phyloP scores from a whole-genome alignment of 2,329 filamentous ascomycete species.

The Curvularia spicifera region DNA sequence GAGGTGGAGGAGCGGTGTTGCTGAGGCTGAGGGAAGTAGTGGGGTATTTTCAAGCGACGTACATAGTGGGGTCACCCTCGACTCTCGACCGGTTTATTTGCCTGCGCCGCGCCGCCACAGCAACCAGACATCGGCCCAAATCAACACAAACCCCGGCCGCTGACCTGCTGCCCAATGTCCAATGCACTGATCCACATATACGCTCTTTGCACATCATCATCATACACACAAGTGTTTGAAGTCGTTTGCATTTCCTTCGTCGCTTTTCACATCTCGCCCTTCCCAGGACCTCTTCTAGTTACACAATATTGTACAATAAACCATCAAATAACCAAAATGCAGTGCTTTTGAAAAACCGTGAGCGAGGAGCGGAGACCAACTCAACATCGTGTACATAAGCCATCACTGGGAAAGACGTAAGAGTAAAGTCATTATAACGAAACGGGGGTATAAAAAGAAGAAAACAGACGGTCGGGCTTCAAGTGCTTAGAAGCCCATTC shows the following conservation, averaged over 20 bases:
- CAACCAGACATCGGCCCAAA: slow-evolving; percentile 21
- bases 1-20: slow-evolving; percentile 32
- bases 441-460: slow-evolving; percentile 40
- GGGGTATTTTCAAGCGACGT: slow-evolving; percentile 28
- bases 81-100: slow-evolving; percentile 23
- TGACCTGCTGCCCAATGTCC: slow-evolving; percentile 1
- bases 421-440: slow-evolving; percentile 45
- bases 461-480: slow-evolving; percentile 29
- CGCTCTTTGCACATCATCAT: not conserved
- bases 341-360: slow-evolving; percentile 47
- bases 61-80: slow-evolving; percentile 30
- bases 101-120: slow-evolving; percentile 29
- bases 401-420: slow-evolving; percentile 40
- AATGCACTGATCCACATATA: slow-evolving; percentile 8
- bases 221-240: slow-evolving; percentile 13
- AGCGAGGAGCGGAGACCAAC: slow-evolving; percentile 50
- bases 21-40: slow-evolving; percentile 34
- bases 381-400: slow-evolving; percentile 46
- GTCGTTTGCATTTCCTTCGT: slow-evolving; percentile 39
- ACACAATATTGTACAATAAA: slow-evolving; percentile 48
- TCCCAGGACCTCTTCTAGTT: slow-evolving; percentile 37
- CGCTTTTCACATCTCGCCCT: slow-evolving; percentile 42
- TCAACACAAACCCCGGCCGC: slow-evolving; percentile 1
- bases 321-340: slow-evolving; percentile 40
- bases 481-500: slow-evolving; percentile 65